Percentiles rank a stretch among this genome's conserved stretches.
Conservation (phyloP, 768 basidiomycete genomes). For the Tephrocybe sp. region DNA sequence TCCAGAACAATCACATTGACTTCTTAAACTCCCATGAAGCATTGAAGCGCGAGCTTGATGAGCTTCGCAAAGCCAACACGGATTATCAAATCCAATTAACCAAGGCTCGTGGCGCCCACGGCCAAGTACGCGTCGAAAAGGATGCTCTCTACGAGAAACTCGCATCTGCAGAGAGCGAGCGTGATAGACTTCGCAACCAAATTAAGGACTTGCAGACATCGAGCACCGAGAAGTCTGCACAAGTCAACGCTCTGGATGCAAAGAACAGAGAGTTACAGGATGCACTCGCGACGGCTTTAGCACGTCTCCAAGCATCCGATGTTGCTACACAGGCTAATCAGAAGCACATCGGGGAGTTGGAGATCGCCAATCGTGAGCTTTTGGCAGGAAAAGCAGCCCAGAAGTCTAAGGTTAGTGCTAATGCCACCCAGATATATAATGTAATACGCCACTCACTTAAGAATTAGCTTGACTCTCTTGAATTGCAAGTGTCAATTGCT, state of each 20-base stretch:
- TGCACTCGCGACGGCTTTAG: conserved; percentile 71
- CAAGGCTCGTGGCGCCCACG: conserved; percentile 76
- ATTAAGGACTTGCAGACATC: conserved; percentile 53
- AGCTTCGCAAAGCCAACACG: conserved; percentile 63
- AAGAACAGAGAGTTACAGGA: conserved; percentile 67
- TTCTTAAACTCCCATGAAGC: conserved; percentile 57
- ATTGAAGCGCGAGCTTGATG: conserved; percentile 65
- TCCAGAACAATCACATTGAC: conserved; percentile 65
- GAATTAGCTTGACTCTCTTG: conserved; percentile 57
- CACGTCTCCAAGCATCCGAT: conserved; percentile 72
- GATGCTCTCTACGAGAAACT: conserved; percentile 69
- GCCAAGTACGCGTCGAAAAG: conserved; percentile 81
- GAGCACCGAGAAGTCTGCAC: conserved; percentile 41
- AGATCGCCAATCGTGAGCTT: conserved; percentile 58
- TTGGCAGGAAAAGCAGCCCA: conserved; percentile 55
- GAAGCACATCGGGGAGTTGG: conserved; percentile 60
- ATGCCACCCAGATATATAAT: too few species aligned
- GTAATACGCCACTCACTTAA: too few species aligned
- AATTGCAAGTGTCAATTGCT: conserved; percentile 55
- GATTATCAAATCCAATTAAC: conserved; percentile 74
- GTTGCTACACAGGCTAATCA: conserved; percentile 60
- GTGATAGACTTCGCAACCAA: conserved; percentile 57
- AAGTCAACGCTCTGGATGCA: conserved; percentile 46
- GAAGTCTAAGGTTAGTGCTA: conserved; percentile 54
- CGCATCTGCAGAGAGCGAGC: conserved; percentile 57